Evolutionary conservation across 306 rosid species (phyloP), one percentile per base, ranked within the genome.

Genomic region (Prunus mira): DNA sequence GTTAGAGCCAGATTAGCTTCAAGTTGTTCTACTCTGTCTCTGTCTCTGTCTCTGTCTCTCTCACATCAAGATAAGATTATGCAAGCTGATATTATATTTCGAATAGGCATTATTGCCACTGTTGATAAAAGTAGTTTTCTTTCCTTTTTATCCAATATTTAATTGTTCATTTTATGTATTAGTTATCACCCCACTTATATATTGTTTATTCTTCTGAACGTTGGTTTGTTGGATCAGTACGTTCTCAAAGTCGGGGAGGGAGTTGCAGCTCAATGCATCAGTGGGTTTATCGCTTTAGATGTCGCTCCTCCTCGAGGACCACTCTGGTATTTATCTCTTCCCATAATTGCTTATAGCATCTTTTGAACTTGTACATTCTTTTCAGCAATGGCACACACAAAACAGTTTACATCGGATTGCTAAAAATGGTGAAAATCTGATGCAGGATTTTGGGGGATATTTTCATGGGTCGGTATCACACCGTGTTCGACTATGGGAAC

Each of bases 381-480:
- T 45, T 45, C 77, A 45, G 18, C 46, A 9, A 25, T 19, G n/a
- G 27, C 52, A 25, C 56, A 60, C 50, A 65, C 27, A 14, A 27
- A 27, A 24, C 2, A 22, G 43, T 43, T 15, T 55, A 22, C 27
- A 15, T 52, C 2, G 12, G 63, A n/a, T 71, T 0, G 57, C 66
- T 60, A 56, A 72, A 12, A 51, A 51, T 56, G 52, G 43, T 58
- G 68, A 24, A 15, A 46, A 0, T 66, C 66, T 62, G 15, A 41
- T 88, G 73, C 82, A 89, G 93, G 91, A 89, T 87, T 79, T 68
- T 89, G 73, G 93, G 90, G 65, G 92, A 88, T 76, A 82, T 89
- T 49, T 89, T 84, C 84, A 85, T 87, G 87, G 87, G 91, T 52
- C 81, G 80, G 43, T 87, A 84, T 76, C 87, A 87, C 86, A 84